A percentile compares a stretch with the other conserved stretches of the same genome.
Evolutionary conservation across 2,329 filamentous ascomycete genomes (phyloP).

Genomic region (Phialocephala sp.): DNA sequence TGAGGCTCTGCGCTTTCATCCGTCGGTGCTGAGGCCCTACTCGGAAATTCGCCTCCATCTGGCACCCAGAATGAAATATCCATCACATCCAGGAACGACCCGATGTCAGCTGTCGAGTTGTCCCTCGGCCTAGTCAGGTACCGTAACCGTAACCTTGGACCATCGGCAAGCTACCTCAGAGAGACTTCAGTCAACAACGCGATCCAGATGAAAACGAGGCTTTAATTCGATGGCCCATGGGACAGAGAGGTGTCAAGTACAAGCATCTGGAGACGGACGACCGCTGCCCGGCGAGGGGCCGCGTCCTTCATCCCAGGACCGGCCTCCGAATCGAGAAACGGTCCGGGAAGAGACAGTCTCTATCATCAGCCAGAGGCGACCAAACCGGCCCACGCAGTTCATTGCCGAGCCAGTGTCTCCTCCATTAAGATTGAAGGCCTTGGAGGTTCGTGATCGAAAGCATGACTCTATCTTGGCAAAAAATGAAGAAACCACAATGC

Average conservation of each 20-base stretch:
- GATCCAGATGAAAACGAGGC: slow-evolving; percentile 8
- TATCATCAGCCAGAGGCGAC: neutral
- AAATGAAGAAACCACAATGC: slow-evolving; percentile 18
- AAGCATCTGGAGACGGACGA: neutral
- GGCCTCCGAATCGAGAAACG: neutral
- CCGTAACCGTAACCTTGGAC: neutral
- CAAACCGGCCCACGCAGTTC: neutral
- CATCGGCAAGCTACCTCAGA: neutral
- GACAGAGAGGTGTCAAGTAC: slow-evolving; percentile 14
- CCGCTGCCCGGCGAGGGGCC: neutral
- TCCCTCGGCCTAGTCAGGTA: neutral
- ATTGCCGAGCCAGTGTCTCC: slow-evolving; percentile 5
- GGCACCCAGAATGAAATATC: no score
- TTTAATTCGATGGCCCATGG: slow-evolving; percentile 13
- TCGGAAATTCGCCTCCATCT: neutral
- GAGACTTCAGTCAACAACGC: neutral
- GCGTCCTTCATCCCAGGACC: neutral
- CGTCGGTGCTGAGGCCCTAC: neutral
- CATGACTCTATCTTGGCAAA: slow-evolving; percentile 6
- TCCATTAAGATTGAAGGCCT: neutral
- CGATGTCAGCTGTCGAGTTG: neutral
- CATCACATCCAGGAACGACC: neutral
- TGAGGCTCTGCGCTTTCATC: neutral
- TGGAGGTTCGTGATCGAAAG: slow-evolving; percentile 11
- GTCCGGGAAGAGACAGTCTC: neutral